Evolutionary conservation across 495 filamentous ascomycete genomes (phyloP), one percentile per base, ranked within the genome.

Genomic region (Letharia columbiana): DNA sequence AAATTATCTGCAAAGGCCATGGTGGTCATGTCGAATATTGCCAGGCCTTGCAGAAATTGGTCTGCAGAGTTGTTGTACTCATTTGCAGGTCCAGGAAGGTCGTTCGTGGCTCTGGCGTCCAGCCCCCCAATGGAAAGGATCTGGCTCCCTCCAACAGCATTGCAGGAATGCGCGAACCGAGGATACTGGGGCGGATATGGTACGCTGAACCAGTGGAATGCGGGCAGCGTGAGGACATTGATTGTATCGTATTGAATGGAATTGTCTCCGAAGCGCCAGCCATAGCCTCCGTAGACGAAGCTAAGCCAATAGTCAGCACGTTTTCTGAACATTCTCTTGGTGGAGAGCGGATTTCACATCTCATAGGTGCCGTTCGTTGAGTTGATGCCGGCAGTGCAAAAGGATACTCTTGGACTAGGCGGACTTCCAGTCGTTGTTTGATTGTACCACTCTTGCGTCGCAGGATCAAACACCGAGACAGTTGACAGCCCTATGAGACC

Each of bases 201-300:
- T 5, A 72, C 70, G 50, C 71, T 69, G 52, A 76, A 71, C 73
- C 79, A 81, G 41, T 72, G 68, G 52, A 82, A 82, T 10, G 76
- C 77, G 2, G 79, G 80, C 5, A 81, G 66, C 52, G 74, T 77
- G 18, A 81, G 72, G 20, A 82, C 70, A 23, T 33, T 66, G n/a
- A 71, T 47, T 5, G 62, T 62, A 28, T 71, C 69, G 33, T 54
- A 60, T 1, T 62, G 61, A 12, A 65, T 40, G 28, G 60, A 18
- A 28, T 18, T 31, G 17, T 13, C 10, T 23, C 61, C 66, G 4
- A 58, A 50, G 28, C 17, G 28, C 11, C 20, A 23, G 37, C 58
- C 59, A 31, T 39, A 63, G 18, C 67, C 62, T 4, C 56, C 67
- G 37, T 65, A 68, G 3, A 68, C 39, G 56, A 68, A 68, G 4